Base-by-base conservation (phyloP, 2,329 filamentous ascomycete genomes). In the Aspergillus brasiliensis region DNA sequence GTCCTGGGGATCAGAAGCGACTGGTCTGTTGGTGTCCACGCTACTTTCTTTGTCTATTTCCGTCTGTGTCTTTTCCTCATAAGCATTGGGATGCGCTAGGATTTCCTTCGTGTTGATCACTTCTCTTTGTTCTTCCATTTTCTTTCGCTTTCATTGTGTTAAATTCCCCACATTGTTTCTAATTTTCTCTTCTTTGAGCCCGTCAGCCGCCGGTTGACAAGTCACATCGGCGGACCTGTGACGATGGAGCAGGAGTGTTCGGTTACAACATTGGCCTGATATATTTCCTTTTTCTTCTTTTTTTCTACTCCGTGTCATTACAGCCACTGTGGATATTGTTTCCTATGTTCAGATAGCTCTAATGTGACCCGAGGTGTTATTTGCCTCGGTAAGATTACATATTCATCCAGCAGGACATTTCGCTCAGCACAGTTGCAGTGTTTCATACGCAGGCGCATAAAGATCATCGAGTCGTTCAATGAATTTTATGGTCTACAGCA, bases 51-150 rank as follows among this genome's bases (percentile, higher is more conserved):
- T 60, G 17, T 55, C 52, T 44, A 44, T 55, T 34, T 46, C 52
- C 51, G 19, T 62, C 51, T 53, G 37, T 55, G 54, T 66, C 27
- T 57, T 54, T 58, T 56, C 59, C 53, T 61, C 34, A 51, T 60
- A 57, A 60, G 66, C 66, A 67, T 68, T 68, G 65, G 62, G 65
- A 60, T 66, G 62, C 64, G 63, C 59, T 60, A 52, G 66, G 61
- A 61, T 62, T 63, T 56, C 51, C 42, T 62, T 61, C 44, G 49
- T 64, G 46, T 64, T 63, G 52, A 55, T 61, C 52, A 53, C 38
- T 59, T 61, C 56, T 59, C 49, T 51, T 59, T 55, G 49, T 46
- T 54, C 58, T 64, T 56, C 61, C 54, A 44, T 28, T 65, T 64
- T 52, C 47, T 65, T 47, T 57, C 46, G 21, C 31, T 61, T 65